Base-by-base conservation (phyloP, 2,329 filamentous ascomycete genomes). In the Verticillium longisporum region DNA sequence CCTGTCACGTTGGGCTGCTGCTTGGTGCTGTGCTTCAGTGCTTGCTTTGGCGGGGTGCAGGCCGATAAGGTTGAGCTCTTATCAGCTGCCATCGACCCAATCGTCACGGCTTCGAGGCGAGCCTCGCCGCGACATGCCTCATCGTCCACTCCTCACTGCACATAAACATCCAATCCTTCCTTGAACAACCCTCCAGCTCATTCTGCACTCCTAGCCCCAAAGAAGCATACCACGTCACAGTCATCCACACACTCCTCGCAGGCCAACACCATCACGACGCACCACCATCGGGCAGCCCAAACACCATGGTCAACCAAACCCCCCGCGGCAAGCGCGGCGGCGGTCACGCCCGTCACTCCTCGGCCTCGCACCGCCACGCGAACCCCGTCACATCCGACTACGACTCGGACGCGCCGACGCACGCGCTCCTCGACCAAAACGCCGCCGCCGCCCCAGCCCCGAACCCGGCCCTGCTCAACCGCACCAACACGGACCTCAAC, bases 401-500 rank as follows among this genome's bases (percentile, higher is more conserved):
- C 75, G 86, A 90, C 68, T 88, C 86, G 63, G 87, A 89, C 71
- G 82, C 80, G 21, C 80, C 79, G 36, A 74, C 77, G 65, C 82
- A 84, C 70, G 13, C 26, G 5, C 54, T 55, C 31, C 54, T 55
- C 57, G 64, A 71, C 57, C 72, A 77, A 69, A 67, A 75, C 66
- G 61, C 74, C 68, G 62, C 74, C 68, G 62, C 74, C 68, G 63
- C 71, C 65, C 60, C 77, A 71, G 63, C 77, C 69, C 66, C 78
- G 73, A 38, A 82, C 76, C 70, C 80, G 75, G 58, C 84, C 79
- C 66, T 83, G 78, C 77, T 84, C 75, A 80, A 60, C 73, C 88
- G 90, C 66, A 88, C 88, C 64, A 95, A 93, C 74, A 90, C 89
- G 60, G 89, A 96, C 67, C 87, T 98, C 70, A 98, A 98, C 78